Base-by-base conservation (phyloP, 129 eudicot genomes). In the Centella asiatica region DNA sequence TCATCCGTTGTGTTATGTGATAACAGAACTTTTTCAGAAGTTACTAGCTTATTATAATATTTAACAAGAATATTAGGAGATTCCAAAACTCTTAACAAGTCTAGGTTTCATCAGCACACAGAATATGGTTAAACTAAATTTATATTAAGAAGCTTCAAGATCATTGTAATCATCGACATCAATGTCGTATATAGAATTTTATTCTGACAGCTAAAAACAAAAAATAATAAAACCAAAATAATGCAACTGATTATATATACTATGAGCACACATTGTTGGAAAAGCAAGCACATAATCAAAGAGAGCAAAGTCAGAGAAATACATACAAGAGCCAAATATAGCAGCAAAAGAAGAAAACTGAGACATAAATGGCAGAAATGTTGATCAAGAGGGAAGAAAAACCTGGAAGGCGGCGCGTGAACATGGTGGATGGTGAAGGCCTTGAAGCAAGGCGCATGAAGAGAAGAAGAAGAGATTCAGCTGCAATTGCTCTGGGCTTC, bases 381-480 rank as follows among this genome's bases (percentile, higher is more conserved):
- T 47, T 66, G 47, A 74, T 77, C 31, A 74, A 74, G 69, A 72
- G 52, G 22, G 89, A 79, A 69, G 84, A 72, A 63, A 73, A 60
- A 45, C 70, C 69, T 4, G 50, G 66, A 63, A 74, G 54, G 64
- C 69, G 72, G 17, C 73, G 78, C 27, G 20, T 29, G 12, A 39
- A 69, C 57, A 72, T 48, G 71, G 79, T 49, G 24, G 78, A 69
- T 18, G 74, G 73, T 37, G 88, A 78, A 26, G 76, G 61, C 40
- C 53, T 52, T 6, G 80, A 79, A 57, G 74, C 59, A 11, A 74
- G 79, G 62, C 66, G 75, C 40, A 76, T 74, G 12, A 86, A 80
- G 62, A 79, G 89, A 49, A 66, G 84, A 69, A 79, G 82, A 82
- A 79, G 86, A 82, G 86, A 77, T 31, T 20, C 67, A 8, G 72